Evolutionary conservation across 75 land plant genomes (phyloP), one percentile per base, ranked within the genome.

Genomic region (Chamaecyparis obtusa): DNA sequence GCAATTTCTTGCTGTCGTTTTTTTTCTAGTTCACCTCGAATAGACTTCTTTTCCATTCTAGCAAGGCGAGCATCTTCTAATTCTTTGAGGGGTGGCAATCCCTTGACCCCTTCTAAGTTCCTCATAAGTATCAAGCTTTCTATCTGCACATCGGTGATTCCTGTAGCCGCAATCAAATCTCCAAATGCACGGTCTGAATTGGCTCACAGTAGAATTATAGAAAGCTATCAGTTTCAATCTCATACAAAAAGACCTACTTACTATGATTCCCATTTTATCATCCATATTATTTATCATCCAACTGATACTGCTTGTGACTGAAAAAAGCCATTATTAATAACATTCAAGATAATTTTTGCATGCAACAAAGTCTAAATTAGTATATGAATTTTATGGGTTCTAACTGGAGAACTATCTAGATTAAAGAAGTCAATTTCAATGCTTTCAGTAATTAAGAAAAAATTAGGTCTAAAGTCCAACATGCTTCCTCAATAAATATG

Each of bases 61-160:
- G 92, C 92, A 79, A 91, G 89, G 19, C 93, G 91, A 33, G 85
- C 86, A 17, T 95, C 94, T 83, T 97, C 94, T 43, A 96, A 90
- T 79, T 94, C 97, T 49, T 51, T 83, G 30, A 96, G 88, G 44
- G 98, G 96, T 35, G 96, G 98, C 78, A 96, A 89, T 67, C 98
- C 98, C 19, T 88, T 86, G 72, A 95, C 75, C 84, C 92, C 93
- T 84, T 92, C 87, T 5, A 97, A 91, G 79, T 97, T 95, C 87
- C 94, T 93, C 87, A 96, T 48, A 13, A 90, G 92, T 77, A 97
- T 94, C 87, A 96, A 88, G 88, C 93, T 96, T 43, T 96, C 97
- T 21, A 97, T 85, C 91, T 92, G 94, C 81, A 88, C 94, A 57
- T 97, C 96, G 8, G 97, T 93, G 37, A 96, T 92, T 57, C 96